Percentiles rank a stretch among this genome's conserved stretches.
These are phyloP conservation scores for Helianthus tuberosus DNA, from an alignment of 129 eudicot genomes.

Conservation along the genomic window DNA sequence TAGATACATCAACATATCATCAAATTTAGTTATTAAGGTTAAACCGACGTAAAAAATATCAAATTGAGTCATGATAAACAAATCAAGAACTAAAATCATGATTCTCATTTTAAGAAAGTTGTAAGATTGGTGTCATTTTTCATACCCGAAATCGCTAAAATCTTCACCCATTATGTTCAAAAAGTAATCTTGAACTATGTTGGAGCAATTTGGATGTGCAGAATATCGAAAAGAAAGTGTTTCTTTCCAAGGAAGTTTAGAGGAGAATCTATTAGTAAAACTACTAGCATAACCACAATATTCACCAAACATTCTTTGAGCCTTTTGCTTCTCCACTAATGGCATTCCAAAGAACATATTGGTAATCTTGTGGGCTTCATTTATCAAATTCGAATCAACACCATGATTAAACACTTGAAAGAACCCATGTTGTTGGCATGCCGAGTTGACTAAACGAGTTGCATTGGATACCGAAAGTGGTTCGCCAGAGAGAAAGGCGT, in stretches of 20 bases:
- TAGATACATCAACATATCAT: conserved; percentile 22
- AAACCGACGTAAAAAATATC: neutral
- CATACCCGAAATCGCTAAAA: conserved; percentile 68
- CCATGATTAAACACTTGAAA: conserved; percentile 80
- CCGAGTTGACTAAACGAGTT: conserved; percentile 41
- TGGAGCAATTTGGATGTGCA: conserved; percentile 31
- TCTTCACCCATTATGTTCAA: conserved; percentile 61
- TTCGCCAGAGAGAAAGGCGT: conserved; percentile 63
- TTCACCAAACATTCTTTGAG: conserved; percentile 62
- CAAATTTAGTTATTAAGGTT: neutral
- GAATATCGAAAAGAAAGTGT: conserved; percentile 72
- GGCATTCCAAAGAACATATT: conserved; percentile 66
- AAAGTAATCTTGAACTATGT: conserved; percentile 59
- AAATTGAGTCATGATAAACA: neutral
- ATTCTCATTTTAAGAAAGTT: conserved; percentile 13
- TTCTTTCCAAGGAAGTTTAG: conserved; percentile 97
- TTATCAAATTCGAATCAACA: conserved; percentile 56
- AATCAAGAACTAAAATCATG: conserved; percentile 6
- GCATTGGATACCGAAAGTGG: conserved; percentile 46
- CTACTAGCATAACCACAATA: conserved; percentile 85
- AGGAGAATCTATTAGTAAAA: conserved; percentile 69
- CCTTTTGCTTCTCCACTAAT: conserved; percentile 60
- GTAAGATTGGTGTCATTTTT: neutral
- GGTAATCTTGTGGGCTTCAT: conserved; percentile 52
- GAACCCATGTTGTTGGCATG: conserved; percentile 80